Evolutionary conservation across 768 basidiomycete genomes (phyloP).

Genomic region (Strobilomyces confusus): DNA sequence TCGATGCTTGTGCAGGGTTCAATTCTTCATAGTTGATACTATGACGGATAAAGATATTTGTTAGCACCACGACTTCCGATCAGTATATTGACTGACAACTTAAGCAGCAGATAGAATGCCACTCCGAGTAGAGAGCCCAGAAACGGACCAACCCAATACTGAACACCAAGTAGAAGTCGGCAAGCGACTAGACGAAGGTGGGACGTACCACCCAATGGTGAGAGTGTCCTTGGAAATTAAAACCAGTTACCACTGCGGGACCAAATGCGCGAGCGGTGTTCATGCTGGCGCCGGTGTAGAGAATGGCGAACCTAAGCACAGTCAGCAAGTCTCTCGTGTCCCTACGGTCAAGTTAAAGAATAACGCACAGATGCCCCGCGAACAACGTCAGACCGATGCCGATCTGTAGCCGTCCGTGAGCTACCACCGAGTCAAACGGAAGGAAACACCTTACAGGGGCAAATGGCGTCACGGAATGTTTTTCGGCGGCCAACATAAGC

Average conservation of each 20-base stretch:
- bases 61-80: constrained; percentile 1
- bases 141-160: constrained; percentile 73
- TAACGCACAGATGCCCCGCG: constrained; percentile 52
- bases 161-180: constrained; percentile 5
- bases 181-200: neutral
- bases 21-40: constrained; percentile 29
- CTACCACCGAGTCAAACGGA: neutral
- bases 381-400: constrained; percentile 69
- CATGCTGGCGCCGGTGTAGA: constrained; percentile 63
- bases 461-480: constrained; percentile 61
- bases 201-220: constrained; percentile 60
- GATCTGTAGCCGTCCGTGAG: constrained; percentile 35
- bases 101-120: constrained; percentile 54
- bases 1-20: constrained; percentile 30
- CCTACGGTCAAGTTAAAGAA: neutral
- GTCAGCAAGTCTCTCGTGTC: neutral
- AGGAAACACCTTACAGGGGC: constrained; percentile 45
- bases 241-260: constrained; percentile 61
- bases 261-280: constrained; percentile 71
- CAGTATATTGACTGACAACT: constrained; percentile 36
- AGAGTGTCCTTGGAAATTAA: constrained; percentile 33
- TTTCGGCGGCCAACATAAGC: constrained; percentile 73
- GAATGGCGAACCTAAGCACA: constrained; percentile 47
- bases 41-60: neutral
- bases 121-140: constrained; percentile 61